Percentiles rank a stretch among this genome's conserved stretches.
phyloP scores from a whole-genome alignment of 2,329 filamentous ascomycete genomes.

The Salinomyces thailandicus region DNA sequence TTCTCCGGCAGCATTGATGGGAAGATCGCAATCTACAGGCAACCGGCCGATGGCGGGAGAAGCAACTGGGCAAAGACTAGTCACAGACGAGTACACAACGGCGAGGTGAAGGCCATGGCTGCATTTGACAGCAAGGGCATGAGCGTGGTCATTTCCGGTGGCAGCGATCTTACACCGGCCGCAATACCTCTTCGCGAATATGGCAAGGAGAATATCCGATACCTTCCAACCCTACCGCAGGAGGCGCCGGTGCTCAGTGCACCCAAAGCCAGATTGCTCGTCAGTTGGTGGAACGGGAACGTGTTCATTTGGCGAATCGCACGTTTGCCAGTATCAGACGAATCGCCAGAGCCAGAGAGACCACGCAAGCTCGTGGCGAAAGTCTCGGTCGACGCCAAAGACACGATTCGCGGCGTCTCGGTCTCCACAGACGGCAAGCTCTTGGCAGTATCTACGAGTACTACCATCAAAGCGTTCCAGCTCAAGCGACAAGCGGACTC shows the following conservation, averaged over 20 bases:
- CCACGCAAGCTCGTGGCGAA: constrained; percentile 25
- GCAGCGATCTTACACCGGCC: constrained; percentile 72
- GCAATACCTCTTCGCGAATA: constrained; percentile 70
- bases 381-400: constrained; percentile 33
- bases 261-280: constrained; percentile 59
- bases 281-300: constrained; percentile 88
- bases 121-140: constrained; percentile 70
- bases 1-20: constrained; percentile 89
- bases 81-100: constrained; percentile 76
- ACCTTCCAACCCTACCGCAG: constrained; percentile 76
- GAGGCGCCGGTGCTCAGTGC: constrained; percentile 63
- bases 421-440: constrained; percentile 65
- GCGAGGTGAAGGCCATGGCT: constrained; percentile 92
- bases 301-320: constrained; percentile 68
- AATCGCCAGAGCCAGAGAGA: constrained; percentile 10
- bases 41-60: constrained; percentile 40
- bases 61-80: constrained; percentile 73
- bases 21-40: constrained; percentile 72
- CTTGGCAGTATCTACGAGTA: constrained; percentile 48
- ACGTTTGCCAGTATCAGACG: constrained; percentile 29
- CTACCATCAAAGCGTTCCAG: constrained; percentile 23
- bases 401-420: constrained; percentile 69
- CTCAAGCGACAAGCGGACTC: constrained; percentile 15
- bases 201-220: constrained; percentile 69
- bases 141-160: constrained; percentile 85